These are phyloP conservation scores for Mycena rebaudengoi DNA, from an alignment of 768 basidiomycete genomes.

Conservation along the genomic window DNA sequence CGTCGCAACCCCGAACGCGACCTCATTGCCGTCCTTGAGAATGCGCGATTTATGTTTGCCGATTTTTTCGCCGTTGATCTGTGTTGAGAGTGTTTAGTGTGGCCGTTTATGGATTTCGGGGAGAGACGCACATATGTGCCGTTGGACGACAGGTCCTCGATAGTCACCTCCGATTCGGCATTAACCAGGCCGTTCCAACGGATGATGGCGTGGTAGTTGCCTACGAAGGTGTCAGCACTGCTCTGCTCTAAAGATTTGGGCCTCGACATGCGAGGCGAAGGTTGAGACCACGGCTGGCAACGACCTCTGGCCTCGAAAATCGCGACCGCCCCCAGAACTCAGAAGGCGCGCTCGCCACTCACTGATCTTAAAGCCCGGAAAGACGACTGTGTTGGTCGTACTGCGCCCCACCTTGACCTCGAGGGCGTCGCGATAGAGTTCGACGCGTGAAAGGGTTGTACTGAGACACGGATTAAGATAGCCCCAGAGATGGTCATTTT, in stretches of 20 bases:
- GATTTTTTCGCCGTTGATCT: constrained; percentile 78
- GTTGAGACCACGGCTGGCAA: too few species aligned
- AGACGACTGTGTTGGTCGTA: constrained; percentile 56
- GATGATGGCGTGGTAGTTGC: constrained; percentile 66
- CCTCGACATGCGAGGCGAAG: too few species aligned
- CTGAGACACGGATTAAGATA: constrained; percentile 71
- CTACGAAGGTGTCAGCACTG: constrained; percentile 38
- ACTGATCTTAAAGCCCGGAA: constrained; percentile 82
- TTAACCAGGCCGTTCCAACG: constrained; percentile 64
- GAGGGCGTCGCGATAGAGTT: constrained; percentile 64
- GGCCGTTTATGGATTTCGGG: background rate
- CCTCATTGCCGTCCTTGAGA: constrained; percentile 83
- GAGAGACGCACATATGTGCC: constrained; percentile 66
- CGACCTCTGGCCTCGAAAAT: too few species aligned
- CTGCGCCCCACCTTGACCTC: constrained; percentile 66
- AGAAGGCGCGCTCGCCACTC: constrained; percentile 40
- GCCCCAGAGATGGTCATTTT: constrained; percentile 65
- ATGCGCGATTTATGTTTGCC: constrained; percentile 62
- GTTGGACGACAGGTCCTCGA: constrained; percentile 72
- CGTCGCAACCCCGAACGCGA: constrained; percentile 78
- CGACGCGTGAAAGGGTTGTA: constrained; percentile 58
- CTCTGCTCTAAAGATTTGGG: too few species aligned
- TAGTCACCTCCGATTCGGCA: constrained; percentile 50
- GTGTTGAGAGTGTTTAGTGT: background rate
- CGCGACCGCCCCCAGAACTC: too few species aligned